Percentiles rank a stretch among this genome's conserved stretches.
These are phyloP conservation scores for Vitis labrusca DNA, from an alignment of 164 flowering plant species.

Conservation along the genomic window DNA sequence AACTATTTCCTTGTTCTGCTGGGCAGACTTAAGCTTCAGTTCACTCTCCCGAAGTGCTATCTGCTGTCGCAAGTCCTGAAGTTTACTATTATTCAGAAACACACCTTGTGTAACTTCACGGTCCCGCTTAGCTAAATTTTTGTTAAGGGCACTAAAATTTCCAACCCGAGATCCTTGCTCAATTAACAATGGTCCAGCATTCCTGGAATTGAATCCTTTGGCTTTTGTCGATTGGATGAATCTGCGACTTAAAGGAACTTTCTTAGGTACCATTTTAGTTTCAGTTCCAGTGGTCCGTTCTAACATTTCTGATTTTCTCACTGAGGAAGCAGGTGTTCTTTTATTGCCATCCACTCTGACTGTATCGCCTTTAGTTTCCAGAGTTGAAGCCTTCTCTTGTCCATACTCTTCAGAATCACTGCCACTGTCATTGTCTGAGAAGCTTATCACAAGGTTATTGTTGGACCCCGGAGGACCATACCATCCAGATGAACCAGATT, in stretches of 20 bases:
- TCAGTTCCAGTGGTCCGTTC: slow-evolving; percentile 21
- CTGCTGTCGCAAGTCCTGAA: slow-evolving; percentile 70
- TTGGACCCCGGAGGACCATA: slow-evolving; percentile 17
- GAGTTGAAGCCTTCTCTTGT: slow-evolving; percentile 12
- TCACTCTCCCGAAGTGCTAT: slow-evolving; percentile 79
- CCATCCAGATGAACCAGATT: slow-evolving; percentile 31
- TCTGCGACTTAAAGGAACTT: slow-evolving; percentile 32
- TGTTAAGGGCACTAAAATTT: slow-evolving; percentile 26
- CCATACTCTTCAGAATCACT: slow-evolving; percentile 56
- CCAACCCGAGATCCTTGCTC: slow-evolving; percentile 29
- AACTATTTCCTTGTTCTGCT: slow-evolving; percentile 38
- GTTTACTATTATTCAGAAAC: slow-evolving; percentile 32
- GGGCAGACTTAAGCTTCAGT: slow-evolving; percentile 54
- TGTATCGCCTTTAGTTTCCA: slow-evolving; percentile 20
- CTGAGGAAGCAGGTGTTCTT: slow-evolving; percentile 26
- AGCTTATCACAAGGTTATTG: slow-evolving; percentile 67
- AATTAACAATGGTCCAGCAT: slow-evolving; percentile 21
- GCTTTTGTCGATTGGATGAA: slow-evolving; percentile 33
- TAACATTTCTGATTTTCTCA: slow-evolving; percentile 24
- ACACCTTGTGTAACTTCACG: slow-evolving; percentile 30
- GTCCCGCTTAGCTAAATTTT: slow-evolving; percentile 25
- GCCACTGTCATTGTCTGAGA: slow-evolving; percentile 79
- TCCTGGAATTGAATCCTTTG: slow-evolving; percentile 31
- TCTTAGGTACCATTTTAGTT: slow-evolving; percentile 32
- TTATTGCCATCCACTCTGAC: slow-evolving; percentile 16